These are phyloP conservation scores for Rhizoclosmatium globosum DNA, from an alignment of 192 early-diverging fungal genomes.

Conservation along the genomic window DNA sequence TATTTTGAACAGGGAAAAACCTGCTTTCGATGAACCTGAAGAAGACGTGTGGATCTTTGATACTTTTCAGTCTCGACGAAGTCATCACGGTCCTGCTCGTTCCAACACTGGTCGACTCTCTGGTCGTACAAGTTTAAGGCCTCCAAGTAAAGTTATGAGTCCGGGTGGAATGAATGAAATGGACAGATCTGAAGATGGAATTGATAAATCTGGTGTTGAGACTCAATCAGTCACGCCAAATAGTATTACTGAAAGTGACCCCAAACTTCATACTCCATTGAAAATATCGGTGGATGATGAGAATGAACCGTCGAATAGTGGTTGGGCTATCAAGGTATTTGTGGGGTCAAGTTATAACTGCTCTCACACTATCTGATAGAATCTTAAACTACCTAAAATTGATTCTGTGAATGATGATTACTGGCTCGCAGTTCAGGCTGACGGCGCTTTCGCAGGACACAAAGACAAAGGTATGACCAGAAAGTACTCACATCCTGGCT, in stretches of 20 bases:
- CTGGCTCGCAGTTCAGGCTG: slow-evolving; percentile 1
- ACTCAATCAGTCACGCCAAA: not conserved
- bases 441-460: not conserved
- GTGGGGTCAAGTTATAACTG: not conserved
- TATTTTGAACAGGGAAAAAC: slow-evolving; percentile 1
- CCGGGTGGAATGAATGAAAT: not conserved
- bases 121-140: slow-evolving; percentile 7
- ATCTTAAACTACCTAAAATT: slow-evolving; percentile 6
- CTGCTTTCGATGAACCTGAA: slow-evolving; percentile 22
- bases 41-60: slow-evolving; percentile 58
- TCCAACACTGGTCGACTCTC: not conserved
- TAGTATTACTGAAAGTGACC: not conserved
- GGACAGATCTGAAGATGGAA: not conserved
- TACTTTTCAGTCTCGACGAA: slow-evolving; percentile 43
- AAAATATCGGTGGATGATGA: not conserved
- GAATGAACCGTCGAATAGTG: not conserved
- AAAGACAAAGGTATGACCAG: not conserved
- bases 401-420: slow-evolving; percentile 18
- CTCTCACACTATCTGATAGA: not conserved
- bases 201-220: not conserved
- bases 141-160: slow-evolving; percentile 30
- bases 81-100: not conserved
- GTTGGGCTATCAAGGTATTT: slow-evolving; percentile 11
- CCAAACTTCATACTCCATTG: not conserved
- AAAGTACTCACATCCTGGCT: too few species aligned